Conservation (phyloP, 768 basidiomycete genomes). For the Gloeostereum incarnatum region DNA sequence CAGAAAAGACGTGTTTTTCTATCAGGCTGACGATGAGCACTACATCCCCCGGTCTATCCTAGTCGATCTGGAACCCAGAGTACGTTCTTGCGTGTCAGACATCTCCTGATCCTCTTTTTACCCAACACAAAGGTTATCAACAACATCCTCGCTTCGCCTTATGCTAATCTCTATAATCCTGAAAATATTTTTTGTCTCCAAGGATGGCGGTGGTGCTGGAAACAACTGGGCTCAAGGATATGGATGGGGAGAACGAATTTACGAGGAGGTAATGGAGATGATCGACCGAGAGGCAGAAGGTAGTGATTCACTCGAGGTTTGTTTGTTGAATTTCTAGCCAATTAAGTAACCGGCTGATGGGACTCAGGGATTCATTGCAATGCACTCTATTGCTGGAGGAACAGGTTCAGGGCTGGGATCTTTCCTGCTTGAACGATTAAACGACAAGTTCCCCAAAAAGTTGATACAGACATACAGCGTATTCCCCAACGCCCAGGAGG, state of each 20-base stretch:
- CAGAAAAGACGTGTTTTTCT: slow-evolving; percentile 98
- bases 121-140: slow-evolving; percentile 92
- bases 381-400: slow-evolving; percentile 98
- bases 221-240: slow-evolving; percentile 99
- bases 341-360: not conserved
- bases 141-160: slow-evolving; percentile 82
- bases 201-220: slow-evolving; percentile 98
- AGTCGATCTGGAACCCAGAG: slow-evolving; percentile 93
- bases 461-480: slow-evolving; percentile 99
- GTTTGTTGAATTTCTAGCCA: slow-evolving; percentile 8
- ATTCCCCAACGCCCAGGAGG: slow-evolving; percentile 89
- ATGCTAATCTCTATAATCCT: slow-evolving; percentile 90
- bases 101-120: slow-evolving; percentile 6
- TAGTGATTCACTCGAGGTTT: slow-evolving; percentile 90
- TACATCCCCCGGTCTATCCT: slow-evolving; percentile 97
- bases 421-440: slow-evolving; percentile 92
- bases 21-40: slow-evolving; percentile 99
- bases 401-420: slow-evolving; percentile 98
- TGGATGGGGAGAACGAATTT: slow-evolving; percentile 79
- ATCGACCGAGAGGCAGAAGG: slow-evolving; percentile 97
- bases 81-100: slow-evolving; percentile 26
- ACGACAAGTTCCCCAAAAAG: slow-evolving; percentile 98
- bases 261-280: slow-evolving; percentile 99
- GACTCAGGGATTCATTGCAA: slow-evolving; percentile 90
- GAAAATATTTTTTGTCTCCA: slow-evolving; percentile 95